phyloP scores from a whole-genome alignment of 2,329 filamentous ascomycete species.

The Colletotrichum sansevieriae region DNA sequence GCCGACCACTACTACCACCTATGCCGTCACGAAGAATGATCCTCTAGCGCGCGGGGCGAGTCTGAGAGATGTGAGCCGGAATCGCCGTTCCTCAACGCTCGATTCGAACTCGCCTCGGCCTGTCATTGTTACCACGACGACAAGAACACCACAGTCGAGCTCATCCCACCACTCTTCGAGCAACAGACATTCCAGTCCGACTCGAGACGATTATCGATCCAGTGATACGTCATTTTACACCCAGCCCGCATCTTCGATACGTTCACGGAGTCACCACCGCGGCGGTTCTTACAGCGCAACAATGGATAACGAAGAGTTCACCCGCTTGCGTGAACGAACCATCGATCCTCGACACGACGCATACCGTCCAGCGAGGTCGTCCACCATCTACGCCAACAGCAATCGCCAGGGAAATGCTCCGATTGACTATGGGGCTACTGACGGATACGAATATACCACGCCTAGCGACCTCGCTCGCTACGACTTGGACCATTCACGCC shows the following conservation, averaged over 20 bases:
- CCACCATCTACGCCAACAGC: slow-evolving; percentile 59
- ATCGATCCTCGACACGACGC: slow-evolving; percentile 61
- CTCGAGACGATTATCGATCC: slow-evolving; percentile 64
- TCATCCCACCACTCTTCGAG: slow-evolving; percentile 50
- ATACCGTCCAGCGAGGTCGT: slow-evolving; percentile 62
- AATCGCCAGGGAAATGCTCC: slow-evolving; percentile 58
- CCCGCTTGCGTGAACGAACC: slow-evolving; percentile 62
- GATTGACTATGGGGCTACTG: slow-evolving; percentile 66
- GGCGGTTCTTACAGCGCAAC: slow-evolving; percentile 60
- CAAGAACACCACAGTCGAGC: slow-evolving; percentile 56
- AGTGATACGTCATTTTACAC: slow-evolving; percentile 68
- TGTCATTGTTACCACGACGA: slow-evolving; percentile 69
- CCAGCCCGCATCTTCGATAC: slow-evolving; percentile 70
- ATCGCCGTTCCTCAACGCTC: slow-evolving; percentile 64
- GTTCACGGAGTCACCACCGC: slow-evolving; percentile 61
- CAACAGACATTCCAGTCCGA: slow-evolving; percentile 59
- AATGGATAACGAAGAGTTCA: slow-evolving; percentile 65
- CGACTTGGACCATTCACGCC: slow-evolving; percentile 67
- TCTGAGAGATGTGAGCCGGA: slow-evolving; percentile 62
- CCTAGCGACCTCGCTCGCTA: slow-evolving; percentile 72
- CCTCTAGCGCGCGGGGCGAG: slow-evolving; percentile 61
- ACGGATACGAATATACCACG: slow-evolving; percentile 74
- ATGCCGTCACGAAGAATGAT: slow-evolving; percentile 66
- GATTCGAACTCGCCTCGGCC: slow-evolving; percentile 65
- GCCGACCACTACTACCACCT: slow-evolving; percentile 61